Evolutionary conservation across 2,329 filamentous ascomycete species (phyloP).

Genomic region (Monilinia vaccinii-corymbosi): DNA sequence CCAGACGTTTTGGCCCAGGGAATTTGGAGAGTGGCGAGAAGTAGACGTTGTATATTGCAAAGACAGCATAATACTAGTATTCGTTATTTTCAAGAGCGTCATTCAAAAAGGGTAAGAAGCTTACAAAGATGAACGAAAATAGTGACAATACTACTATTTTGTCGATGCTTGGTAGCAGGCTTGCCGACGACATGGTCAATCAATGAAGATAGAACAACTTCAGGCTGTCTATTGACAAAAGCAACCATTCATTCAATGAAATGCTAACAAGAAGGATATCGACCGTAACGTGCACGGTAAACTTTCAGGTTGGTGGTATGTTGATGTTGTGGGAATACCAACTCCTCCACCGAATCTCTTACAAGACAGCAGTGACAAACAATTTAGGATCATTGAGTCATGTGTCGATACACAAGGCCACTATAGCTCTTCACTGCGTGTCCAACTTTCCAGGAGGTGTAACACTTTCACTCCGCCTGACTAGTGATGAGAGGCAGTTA

Average conservation of each 20-base stretch:
- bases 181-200: background rate
- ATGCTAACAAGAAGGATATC: background rate
- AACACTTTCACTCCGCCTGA: no score
- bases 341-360: no score
- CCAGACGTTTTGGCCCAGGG: constrained; percentile 24
- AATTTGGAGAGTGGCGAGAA: constrained; percentile 28
- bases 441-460: no score
- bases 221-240: background rate
- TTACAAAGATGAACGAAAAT: background rate
- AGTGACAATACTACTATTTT: background rate
- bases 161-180: background rate
- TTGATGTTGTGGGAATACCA: no score
- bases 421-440: no score
- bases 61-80: background rate
- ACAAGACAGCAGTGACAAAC: no score
- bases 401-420: no score
- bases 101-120: background rate
- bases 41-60: constrained; percentile 11
- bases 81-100: background rate
- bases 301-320: background rate
- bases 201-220: background rate
- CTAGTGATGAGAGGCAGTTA: no score
- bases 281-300: background rate
- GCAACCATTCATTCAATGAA: background rate
- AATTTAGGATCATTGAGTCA: no score